A percentile compares a stretch with the other conserved stretches of the same genome.
Evolutionary conservation across 2,329 filamentous ascomycete genomes (phyloP).

Genomic region (Cordyceps cicadae): DNA sequence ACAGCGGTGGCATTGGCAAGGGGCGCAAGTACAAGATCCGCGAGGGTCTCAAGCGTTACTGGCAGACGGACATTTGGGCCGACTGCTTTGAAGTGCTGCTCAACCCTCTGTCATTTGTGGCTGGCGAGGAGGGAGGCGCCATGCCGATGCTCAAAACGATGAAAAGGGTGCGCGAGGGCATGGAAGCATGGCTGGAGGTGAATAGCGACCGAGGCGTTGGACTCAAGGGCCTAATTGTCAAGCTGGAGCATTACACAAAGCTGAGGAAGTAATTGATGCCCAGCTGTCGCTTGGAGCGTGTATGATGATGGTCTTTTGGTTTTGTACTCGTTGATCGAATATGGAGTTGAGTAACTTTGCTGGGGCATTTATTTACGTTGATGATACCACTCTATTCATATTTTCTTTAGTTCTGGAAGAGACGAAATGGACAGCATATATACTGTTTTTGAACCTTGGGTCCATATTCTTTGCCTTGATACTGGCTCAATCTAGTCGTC

Average conservation of each 20-base stretch:
- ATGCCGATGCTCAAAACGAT: conserved; percentile 70
- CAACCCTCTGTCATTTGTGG: conserved; percentile 65
- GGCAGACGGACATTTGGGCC: conserved; percentile 87
- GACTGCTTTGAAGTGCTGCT: conserved; percentile 77
- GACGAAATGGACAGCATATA: neutral
- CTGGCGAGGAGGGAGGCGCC: conserved; percentile 53
- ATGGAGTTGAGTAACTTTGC: neutral
- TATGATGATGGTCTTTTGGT: neutral
- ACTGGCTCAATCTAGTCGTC: neutral
- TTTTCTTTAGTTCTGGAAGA: neutral
- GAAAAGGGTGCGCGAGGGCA: conserved; percentile 59
- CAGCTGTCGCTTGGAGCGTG: neutral
- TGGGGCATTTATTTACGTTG: neutral
- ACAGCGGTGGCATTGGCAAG: conserved; percentile 47
- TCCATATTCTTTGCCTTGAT: neutral
- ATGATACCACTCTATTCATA: conserved; percentile 6
- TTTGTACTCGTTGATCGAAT: neutral
- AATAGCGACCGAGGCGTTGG: conserved; percentile 76
- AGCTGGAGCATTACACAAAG: conserved; percentile 46
- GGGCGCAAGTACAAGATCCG: conserved; percentile 69
- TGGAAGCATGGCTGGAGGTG: conserved; percentile 74
- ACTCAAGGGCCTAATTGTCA: conserved; percentile 61
- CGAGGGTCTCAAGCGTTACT: conserved; percentile 86
- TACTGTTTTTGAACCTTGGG: neutral
- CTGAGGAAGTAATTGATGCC: conserved; percentile 20